phyloP scores from a whole-genome alignment of 805 yeast species.

The Ogataea sp. region DNA sequence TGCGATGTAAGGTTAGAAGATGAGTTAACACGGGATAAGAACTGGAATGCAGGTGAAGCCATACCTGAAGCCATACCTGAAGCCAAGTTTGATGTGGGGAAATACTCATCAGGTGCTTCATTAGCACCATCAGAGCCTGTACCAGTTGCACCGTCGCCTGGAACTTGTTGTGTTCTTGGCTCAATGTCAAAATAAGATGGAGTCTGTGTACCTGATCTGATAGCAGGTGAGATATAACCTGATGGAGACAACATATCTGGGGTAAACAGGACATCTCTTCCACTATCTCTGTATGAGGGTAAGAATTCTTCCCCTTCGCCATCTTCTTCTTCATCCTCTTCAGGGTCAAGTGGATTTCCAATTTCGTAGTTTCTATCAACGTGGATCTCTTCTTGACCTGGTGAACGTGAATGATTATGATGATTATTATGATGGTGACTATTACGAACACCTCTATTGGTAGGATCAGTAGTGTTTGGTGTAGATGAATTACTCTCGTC shows the following conservation, averaged over 20 bases:
- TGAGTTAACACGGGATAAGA: conserved; percentile 14
- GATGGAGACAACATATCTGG: conserved; percentile 8
- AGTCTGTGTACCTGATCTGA: conserved; percentile 6
- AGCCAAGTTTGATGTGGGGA: conserved; percentile 13
- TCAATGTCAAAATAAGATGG: conserved; percentile 8
- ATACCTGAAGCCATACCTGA: conserved; percentile 26
- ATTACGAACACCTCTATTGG: not conserved
- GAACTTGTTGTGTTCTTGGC: not conserved
- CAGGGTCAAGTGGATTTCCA: conserved; percentile 9
- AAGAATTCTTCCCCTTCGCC: conserved; percentile 7
- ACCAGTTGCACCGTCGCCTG: not conserved
- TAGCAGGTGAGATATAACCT: conserved; percentile 7
- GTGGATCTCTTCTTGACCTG: conserved; percentile 4
- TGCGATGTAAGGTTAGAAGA: conserved; percentile 1
- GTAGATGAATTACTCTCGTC: not conserved
- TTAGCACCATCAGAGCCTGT: conserved; percentile 3
- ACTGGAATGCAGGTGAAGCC: conserved; percentile 12
- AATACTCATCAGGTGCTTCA: conserved; percentile 9
- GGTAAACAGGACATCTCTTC: conserved; percentile 12
- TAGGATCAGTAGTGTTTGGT: not conserved
- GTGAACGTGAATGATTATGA: not conserved
- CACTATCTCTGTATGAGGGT: conserved; percentile 19
- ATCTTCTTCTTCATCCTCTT: conserved; percentile 7
- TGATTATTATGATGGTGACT: not conserved
- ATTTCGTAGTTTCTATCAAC: conserved; percentile 10